Evolutionary conservation across 2,329 filamentous ascomycete species (phyloP).

Genomic region (Xylaria hypoxylon): DNA sequence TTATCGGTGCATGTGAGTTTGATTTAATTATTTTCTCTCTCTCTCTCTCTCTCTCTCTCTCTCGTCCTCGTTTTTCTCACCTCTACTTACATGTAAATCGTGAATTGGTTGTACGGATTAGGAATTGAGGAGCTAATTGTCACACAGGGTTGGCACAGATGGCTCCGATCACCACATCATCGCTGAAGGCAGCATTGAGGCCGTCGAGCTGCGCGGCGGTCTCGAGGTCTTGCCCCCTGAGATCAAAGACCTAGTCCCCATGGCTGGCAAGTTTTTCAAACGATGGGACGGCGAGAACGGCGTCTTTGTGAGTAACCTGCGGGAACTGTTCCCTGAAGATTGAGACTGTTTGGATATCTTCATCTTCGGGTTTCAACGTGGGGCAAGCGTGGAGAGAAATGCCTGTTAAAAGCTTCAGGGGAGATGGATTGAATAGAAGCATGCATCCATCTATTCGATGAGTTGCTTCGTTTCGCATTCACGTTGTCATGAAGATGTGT

Average conservation of each 20-base stretch:
- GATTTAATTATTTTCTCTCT: slow-evolving; percentile 56
- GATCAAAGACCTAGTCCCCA: slow-evolving; percentile 66
- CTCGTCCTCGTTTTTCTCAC: slow-evolving; percentile 50
- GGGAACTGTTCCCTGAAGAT: slow-evolving; percentile 88
- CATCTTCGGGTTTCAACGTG: neutral
- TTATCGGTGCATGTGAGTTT: slow-evolving; percentile 86
- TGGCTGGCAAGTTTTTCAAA: slow-evolving; percentile 90
- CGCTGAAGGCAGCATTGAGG: slow-evolving; percentile 82
- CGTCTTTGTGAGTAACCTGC: slow-evolving; percentile 83
- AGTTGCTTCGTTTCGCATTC: slow-evolving; percentile 5
- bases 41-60: slow-evolving; percentile 53
- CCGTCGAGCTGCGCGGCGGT: slow-evolving; percentile 57
- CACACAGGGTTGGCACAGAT: slow-evolving; percentile 59
- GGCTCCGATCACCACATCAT: slow-evolving; percentile 76
- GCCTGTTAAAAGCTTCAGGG: neutral
- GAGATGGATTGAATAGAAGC: neutral
- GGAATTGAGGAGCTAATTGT: slow-evolving; percentile 29
- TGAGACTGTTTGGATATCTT: slow-evolving; percentile 53
- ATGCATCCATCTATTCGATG: neutral
- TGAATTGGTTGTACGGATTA: neutral
- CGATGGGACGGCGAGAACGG: slow-evolving; percentile 76
- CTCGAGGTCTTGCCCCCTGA: slow-evolving; percentile 47
- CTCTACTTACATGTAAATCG: neutral
- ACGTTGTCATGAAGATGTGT: slow-evolving; percentile 15
- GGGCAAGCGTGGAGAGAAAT: neutral